These are phyloP conservation scores for Yarrowia divulgata DNA, from an alignment of 805 yeast genomes.

Conservation along the genomic window DNA sequence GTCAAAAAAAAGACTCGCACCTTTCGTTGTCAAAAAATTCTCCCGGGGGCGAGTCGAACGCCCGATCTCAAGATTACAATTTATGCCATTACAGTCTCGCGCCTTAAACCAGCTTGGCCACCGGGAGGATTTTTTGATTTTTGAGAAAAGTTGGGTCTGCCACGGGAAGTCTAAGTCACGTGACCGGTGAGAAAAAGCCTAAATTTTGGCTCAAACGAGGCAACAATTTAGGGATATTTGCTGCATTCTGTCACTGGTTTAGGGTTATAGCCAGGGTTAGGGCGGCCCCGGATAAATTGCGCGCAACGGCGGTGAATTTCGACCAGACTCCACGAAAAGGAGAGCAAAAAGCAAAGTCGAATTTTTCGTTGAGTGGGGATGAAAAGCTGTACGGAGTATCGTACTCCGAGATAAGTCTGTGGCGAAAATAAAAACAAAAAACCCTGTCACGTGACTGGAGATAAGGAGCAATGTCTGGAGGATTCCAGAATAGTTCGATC, in stretches of 20 bases:
- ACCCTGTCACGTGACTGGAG: background rate
- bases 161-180: background rate
- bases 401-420: too few species aligned
- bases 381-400: too few species aligned
- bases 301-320: background rate
- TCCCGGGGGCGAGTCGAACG: slow-evolving; percentile 40
- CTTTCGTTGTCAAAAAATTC: too few species aligned
- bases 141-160: background rate
- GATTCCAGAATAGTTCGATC: too few species aligned
- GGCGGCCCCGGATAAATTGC: background rate
- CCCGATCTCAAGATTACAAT: slow-evolving; percentile 39
- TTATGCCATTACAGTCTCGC: slow-evolving; percentile 38
- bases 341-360: background rate
- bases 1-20: too few species aligned
- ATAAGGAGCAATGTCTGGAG: too few species aligned
- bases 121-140: slow-evolving; percentile 27
- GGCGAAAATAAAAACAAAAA: too few species aligned
- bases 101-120: slow-evolving; percentile 40
- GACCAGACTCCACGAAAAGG: background rate
- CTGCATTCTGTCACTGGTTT: slow-evolving; percentile 1
- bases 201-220: background rate
- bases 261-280: background rate
- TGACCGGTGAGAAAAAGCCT: background rate
- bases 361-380: background rate
- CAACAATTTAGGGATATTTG: background rate